Evolutionary conservation across 2,329 filamentous ascomycete genomes (phyloP).

Genomic region (Botrytis byssoidea): DNA sequence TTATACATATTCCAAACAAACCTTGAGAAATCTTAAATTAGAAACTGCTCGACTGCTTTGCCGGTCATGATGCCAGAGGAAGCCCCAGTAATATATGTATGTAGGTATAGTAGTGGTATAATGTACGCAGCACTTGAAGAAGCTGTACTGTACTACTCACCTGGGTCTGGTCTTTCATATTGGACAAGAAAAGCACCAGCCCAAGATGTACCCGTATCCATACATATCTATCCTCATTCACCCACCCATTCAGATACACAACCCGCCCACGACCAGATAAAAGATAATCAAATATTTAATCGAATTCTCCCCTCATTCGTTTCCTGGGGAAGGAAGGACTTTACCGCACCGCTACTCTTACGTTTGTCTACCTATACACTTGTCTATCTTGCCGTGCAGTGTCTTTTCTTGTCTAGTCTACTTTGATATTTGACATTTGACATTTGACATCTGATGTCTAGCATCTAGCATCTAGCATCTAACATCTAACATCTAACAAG

Average conservation of each 20-base stretch:
- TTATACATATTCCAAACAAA: neutral
- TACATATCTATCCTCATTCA: neutral
- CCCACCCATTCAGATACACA: neutral
- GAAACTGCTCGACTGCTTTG: neutral
- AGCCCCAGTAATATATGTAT: neutral
- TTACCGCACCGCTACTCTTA: slow-evolving; percentile 13
- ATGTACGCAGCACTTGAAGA: neutral
- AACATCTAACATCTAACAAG: neutral
- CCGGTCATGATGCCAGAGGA: neutral
- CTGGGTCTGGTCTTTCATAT: neutral
- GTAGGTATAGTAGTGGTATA: neutral
- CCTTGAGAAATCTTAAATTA: neutral
- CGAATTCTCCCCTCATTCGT: neutral
- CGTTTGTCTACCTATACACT: neutral
- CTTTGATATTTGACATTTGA: neutral
- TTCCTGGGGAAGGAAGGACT: slow-evolving; percentile 9
- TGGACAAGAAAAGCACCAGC: neutral
- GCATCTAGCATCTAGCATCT: too few relatives aligned
- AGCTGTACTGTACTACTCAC: neutral
- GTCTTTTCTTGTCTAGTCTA: neutral
- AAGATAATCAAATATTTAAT: neutral
- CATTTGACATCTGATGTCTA: neutral
- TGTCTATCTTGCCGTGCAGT: neutral
- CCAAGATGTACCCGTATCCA: neutral
- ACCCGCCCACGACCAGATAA: neutral